phyloP scores from a whole-genome alignment of 805 yeast species.

The Yamadazyma endophytica region DNA sequence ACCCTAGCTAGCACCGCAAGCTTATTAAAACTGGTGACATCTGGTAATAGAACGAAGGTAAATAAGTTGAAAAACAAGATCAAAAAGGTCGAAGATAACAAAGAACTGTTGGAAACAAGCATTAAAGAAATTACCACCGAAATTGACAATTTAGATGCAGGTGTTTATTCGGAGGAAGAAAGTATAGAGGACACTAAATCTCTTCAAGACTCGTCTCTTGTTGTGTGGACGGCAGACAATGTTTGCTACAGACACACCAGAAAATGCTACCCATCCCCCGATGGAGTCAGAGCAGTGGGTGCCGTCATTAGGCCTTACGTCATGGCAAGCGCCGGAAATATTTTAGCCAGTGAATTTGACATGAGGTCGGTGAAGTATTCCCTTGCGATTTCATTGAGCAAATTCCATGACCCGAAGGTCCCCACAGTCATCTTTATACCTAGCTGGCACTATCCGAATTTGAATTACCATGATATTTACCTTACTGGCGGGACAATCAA shows the following conservation, averaged over 20 bases:
- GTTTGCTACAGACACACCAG: slow-evolving; percentile 21
- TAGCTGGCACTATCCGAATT: slow-evolving; percentile 57
- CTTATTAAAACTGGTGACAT: slow-evolving; percentile 5
- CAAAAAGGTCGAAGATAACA: slow-evolving; percentile 4
- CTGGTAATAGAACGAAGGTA: slow-evolving; percentile 8
- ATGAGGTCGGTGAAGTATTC: slow-evolving; percentile 42
- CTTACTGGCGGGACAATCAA: slow-evolving; percentile 55
- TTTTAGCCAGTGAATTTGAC: slow-evolving; percentile 56
- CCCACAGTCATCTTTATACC: slow-evolving; percentile 72
- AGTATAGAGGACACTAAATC: slow-evolving; percentile 15
- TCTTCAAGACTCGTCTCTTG: slow-evolving; percentile 18
- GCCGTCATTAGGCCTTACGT: slow-evolving; percentile 81
- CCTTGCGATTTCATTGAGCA: slow-evolving; percentile 35
- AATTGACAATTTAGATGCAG: slow-evolving; percentile 4
- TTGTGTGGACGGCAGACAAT: slow-evolving; percentile 19
- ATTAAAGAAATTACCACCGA: slow-evolving; percentile 1
- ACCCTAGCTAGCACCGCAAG: slow-evolving; percentile 10
- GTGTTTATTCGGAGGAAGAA: slow-evolving; percentile 5
- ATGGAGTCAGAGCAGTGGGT: slow-evolving; percentile 70
- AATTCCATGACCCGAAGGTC: slow-evolving; percentile 1
- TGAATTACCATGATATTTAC: slow-evolving; percentile 45
- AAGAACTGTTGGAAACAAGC: slow-evolving; percentile 2
- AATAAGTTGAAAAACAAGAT: slow-evolving; percentile 8
- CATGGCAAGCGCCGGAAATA: slow-evolving; percentile 56
- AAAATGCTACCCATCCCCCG: slow-evolving; percentile 38